Base-by-base conservation (phyloP, 2,329 filamentous ascomycete species). In the Pyrenophora tritici-repentis region DNA sequence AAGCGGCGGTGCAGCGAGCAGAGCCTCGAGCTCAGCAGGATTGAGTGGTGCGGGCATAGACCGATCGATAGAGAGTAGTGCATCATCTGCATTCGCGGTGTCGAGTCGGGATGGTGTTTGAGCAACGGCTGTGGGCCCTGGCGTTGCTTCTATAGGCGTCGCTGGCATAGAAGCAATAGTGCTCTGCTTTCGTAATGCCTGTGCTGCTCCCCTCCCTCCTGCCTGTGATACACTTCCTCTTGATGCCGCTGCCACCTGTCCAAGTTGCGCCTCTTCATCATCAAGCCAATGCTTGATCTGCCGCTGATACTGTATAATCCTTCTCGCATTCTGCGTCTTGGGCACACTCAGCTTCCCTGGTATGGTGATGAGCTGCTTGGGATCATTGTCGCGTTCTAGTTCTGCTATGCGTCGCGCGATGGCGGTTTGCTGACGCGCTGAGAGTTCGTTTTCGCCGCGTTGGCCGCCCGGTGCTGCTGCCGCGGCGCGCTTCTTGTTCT, bases 201-300 rank as follows among this genome's bases (percentile, higher is more conserved):
- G 58, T 9, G 56, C 51, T 24, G 57, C 40, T 4, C 61, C 58
- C 6, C 57, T 47, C 8, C 63, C 58, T 17, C 39, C 46, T 14
- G 59, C 29, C 12, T 44, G 41, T 18, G 47, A 39, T 10, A 44
- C 29, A 12, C 29, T 50, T 35, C 39, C 50, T 43, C 52, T 44
- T 9, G 56, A 44, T 52, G 64, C 18, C 47, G 59, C 47, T 61
- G 66, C 31, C 61, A 64, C 33, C 6, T 63, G 63, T 6, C 89
- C 89, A n/a, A 68, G 55, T 85, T 78, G 10, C 2, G 89, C 89
- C 61, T 89, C 81, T 71, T 88, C 90, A 71, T 94, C 90, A 61
- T 90, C 88, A 39, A 93, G 81, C 71, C 93, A 87, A 75, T 94
- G 91, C 56, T 85, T 84, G 72, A 93, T 93, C 3, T 88, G 91